Base-by-base conservation (phyloP, 2,329 filamentous ascomycete genomes). In the Anisogramma anomala region DNA sequence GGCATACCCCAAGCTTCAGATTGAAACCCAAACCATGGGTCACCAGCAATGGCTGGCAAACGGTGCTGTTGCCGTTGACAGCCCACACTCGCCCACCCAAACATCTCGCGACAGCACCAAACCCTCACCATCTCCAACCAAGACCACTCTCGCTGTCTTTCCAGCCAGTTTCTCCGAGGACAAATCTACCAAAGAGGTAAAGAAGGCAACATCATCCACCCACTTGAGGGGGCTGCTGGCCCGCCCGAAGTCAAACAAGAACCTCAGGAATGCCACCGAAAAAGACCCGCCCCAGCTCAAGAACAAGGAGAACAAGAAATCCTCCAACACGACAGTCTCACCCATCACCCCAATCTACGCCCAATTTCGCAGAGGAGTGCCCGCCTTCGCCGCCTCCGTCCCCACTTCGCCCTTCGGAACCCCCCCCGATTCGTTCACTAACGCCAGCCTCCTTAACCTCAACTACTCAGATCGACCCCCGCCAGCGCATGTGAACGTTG, bases 221-320 rank as follows among this genome's bases (percentile, higher is more conserved):
- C 93, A 87, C 56, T 69, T 96, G n/a, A 77, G 77, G 1, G 77
- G 72, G 4, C 33, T 95, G 41, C 72, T 94, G 38, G 78, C 77
- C 42, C 79, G 82, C 42, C 77, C 79, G 45, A 86, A 82, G 57
- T 86, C 84, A 8, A 70, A 79, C 39, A 84, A 79, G 54, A 80
- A 76, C 49, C 61, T 82, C 18, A 72, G 75, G 47, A 70, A 68
- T 43, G 54, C 67, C 34, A 57, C 58, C 11, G 72, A 75, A 10
- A 72, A 76, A 6, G 66, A 69, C 39, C 60, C 66, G 18, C 67
- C 65, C 28, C 59, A 63, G 30, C 61, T 59, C 20, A 80, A 74
- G 53, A 80, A 89, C 58, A 94, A 94, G 61, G 87, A 94, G 60
- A 94, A 94, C 57, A 72, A 71, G 40, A 79, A 74, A 23, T 84